Evolutionary conservation across 345 rosid genomes (phyloP).

Genomic region (Acer campestre): DNA sequence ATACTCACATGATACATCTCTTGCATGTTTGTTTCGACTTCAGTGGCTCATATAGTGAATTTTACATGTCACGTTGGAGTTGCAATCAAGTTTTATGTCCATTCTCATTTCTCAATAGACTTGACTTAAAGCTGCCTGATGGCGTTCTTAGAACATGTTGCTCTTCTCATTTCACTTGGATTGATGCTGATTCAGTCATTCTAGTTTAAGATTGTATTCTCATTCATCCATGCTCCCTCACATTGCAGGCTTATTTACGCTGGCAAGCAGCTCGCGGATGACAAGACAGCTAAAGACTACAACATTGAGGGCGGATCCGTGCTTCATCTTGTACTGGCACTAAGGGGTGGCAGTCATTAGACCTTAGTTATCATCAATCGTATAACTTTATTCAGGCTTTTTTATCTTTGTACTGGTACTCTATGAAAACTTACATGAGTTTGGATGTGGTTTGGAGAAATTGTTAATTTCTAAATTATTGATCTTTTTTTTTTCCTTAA

Average conservation of each 20-base stretch:
- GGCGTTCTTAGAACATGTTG: not conserved
- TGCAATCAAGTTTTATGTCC: not conserved
- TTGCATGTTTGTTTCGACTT: not conserved
- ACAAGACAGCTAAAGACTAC: constrained; percentile 89
- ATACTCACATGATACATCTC: too few relatives aligned
- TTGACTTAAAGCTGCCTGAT: not conserved
- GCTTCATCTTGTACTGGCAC: constrained; percentile 96
- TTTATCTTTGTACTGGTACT: not conserved
- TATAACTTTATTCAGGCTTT: constrained; percentile 9
- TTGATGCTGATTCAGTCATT: not conserved
- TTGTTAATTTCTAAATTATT: not conserved
- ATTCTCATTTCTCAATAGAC: too few relatives aligned
- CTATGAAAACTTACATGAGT: constrained; percentile 15
- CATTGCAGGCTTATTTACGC: constrained; percentile 82
- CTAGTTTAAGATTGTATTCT: not conserved
- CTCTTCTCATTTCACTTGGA: not conserved
- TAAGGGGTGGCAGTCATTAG: constrained; percentile 69
- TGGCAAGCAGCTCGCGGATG: constrained; percentile 96
- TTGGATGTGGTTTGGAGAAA: constrained; percentile 21
- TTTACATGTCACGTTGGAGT: not conserved
- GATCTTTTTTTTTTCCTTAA: not conserved
- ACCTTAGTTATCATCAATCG: not conserved
- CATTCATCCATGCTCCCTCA: not conserved
- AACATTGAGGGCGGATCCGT: constrained; percentile 97
- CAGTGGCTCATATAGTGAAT: not conserved